phyloP scores from a whole-genome alignment of 495 filamentous ascomycete genomes.

The Penicillium mononematosum region DNA sequence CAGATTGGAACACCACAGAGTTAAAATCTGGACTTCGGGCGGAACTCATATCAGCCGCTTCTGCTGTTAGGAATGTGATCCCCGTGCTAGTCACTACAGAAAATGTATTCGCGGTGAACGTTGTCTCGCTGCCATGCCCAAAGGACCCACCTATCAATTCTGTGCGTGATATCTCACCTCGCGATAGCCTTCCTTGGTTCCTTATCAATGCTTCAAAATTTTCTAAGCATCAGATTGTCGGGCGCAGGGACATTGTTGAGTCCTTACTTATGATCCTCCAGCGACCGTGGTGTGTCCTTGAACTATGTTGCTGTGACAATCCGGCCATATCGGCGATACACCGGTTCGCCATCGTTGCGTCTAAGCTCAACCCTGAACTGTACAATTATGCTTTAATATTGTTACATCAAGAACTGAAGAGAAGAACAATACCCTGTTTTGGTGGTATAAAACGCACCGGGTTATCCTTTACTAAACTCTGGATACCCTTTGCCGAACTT shows the following conservation, averaged over 20 bases:
- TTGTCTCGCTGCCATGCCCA: slow-evolving; percentile 9
- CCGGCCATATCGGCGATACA: slow-evolving; percentile 9
- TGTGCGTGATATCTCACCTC: background rate
- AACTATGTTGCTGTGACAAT: slow-evolving; percentile 22
- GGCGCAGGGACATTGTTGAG: slow-evolving; percentile 6
- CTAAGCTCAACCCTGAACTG: slow-evolving; percentile 1
- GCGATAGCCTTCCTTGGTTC: slow-evolving; percentile 22
- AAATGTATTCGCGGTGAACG: too few relatives aligned
- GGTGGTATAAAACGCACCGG: background rate
- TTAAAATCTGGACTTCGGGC: background rate
- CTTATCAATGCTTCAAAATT: slow-evolving; percentile 18
- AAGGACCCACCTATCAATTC: background rate
- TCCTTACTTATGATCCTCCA: slow-evolving; percentile 22
- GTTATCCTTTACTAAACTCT: background rate
- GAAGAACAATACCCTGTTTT: background rate
- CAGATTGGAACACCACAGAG: background rate
- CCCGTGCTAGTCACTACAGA: slow-evolving; percentile 5
- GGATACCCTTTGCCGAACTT: background rate
- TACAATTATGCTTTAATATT: slow-evolving; percentile 17
- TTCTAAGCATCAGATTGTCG: slow-evolving; percentile 22
- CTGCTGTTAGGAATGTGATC: slow-evolving; percentile 2
- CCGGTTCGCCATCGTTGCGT: slow-evolving; percentile 10
- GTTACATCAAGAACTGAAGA: slow-evolving; percentile 12
- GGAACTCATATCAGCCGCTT: slow-evolving; percentile 3
- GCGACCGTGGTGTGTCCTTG: slow-evolving; percentile 28